A percentile compares a stretch with the other conserved stretches of the same genome.
Evolutionary conservation across 257 asterid genomes (phyloP).

Genomic region (Solanum pinnatisectum): DNA sequence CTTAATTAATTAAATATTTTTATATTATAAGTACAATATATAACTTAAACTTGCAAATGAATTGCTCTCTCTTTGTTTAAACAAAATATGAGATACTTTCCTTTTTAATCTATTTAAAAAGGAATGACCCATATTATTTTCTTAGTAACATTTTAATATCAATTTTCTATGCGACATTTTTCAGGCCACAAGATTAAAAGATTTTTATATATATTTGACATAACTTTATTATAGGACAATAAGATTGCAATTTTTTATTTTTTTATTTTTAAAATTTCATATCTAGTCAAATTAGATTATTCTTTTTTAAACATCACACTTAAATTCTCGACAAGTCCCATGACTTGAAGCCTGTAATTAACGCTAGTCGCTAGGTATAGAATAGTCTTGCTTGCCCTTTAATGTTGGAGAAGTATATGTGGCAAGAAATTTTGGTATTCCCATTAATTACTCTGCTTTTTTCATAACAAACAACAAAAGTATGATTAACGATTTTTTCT

Average conservation of each 20-base stretch:
- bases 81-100: no score
- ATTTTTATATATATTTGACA: no score
- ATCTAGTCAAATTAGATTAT: no score
- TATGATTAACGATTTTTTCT: neutral
- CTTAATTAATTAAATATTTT: neutral
- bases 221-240: no score
- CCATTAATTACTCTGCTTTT: neutral
- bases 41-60: neutral
- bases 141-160: no score
- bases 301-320: neutral
- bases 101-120: no score
- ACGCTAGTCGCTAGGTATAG: neutral
- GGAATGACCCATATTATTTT: no score
- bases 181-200: neutral
- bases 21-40: neutral
- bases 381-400: neutral
- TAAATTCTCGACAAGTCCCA: neutral
- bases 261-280: fast-evolving
- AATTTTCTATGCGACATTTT: fast-evolving
- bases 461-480: neutral
- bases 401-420: constrained; percentile 1
- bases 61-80: no score
- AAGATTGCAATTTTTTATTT: no score
- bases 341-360: neutral
- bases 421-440: neutral